phyloP scores from a whole-genome alignment of 169 alveolate genomes.

The Amoebophrya sp. region DNA sequence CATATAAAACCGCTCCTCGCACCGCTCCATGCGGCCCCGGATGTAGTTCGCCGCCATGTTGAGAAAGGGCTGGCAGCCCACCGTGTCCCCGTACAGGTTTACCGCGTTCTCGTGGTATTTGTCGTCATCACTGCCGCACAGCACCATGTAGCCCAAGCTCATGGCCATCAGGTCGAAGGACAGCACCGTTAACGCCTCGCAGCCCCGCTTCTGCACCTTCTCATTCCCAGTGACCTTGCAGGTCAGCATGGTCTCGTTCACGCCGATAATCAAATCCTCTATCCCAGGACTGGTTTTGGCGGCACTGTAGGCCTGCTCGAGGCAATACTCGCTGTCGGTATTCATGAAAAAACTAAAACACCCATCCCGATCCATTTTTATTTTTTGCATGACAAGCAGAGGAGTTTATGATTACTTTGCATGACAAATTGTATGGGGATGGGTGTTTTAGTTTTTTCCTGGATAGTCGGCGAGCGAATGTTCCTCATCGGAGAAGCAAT shows the following conservation, averaged over 20 bases:
- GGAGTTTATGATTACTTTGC: no score
- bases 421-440: no score
- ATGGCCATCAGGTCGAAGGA: background rate
- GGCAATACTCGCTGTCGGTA: background rate
- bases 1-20: background rate
- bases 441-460: no score
- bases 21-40: background rate
- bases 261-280: background rate
- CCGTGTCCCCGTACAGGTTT: background rate
- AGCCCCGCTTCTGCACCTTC: conserved; percentile 8
- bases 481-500: no score
- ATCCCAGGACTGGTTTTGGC: background rate
- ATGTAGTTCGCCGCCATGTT: background rate
- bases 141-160: background rate
- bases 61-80: background rate
- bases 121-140: background rate
- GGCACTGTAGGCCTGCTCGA: background rate
- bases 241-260: conserved; percentile 16
- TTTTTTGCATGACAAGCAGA: no score
- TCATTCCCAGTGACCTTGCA: background rate
- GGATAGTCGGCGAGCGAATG: no score
- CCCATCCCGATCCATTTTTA: no score
- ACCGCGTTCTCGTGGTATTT: background rate
- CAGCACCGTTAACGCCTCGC: conserved; percentile 23
- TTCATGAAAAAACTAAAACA: no score